Base-by-base conservation (phyloP, 768 basidiomycete genomes). In the Pholiota conissans region DNA sequence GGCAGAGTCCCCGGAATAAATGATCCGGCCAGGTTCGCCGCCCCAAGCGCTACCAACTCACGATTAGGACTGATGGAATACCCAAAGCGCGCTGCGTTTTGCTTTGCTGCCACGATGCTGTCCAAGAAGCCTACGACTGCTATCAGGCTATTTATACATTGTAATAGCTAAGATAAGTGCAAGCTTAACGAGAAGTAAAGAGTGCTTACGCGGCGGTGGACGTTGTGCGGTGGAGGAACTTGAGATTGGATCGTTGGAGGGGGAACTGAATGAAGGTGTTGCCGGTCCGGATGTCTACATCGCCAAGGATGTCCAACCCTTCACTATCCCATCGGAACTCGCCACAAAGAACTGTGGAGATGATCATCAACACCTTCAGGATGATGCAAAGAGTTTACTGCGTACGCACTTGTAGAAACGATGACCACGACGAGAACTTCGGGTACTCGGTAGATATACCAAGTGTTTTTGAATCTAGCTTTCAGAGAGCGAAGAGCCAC, bases 61-160 rank as follows among this genome's bases (percentile, higher is more conserved):
- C 97, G 88, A 69, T 98, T 99, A 0, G 95, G 93, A 61, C 86
- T 91, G 61, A 98, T 90, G 0, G 90, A 83, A 69, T 98, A 89
- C 2, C 92, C 90, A 66, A 89, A 98, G 11, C 87, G 86, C 3
- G 85, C 82, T 0, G 86, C 85, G 58, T 91, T 95, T 69, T 98
- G 95, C 66, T 98, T 97, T 2, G 96, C 96, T 0, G 95, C 91
- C 2, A 95, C 93, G 60, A 97, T 94, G 59, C 90, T 93, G 69
- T 99, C 96, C 59, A 99, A 76, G 70, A 95, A 97, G 1, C 97
- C 97, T 20, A 93, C 82, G 39, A 96, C 80, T 0, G 90, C 84
- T 49, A 92, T 88, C 52, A 94, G 69, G 29, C 90, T 91, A 62
- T 18, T 29, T 46, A 45, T 39, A 18, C 51, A 16, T 11, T 11